Evolutionary conservation across 1,139 yeast species (phyloP).

Genomic region (Kurtzmaniella quercitrusa): DNA sequence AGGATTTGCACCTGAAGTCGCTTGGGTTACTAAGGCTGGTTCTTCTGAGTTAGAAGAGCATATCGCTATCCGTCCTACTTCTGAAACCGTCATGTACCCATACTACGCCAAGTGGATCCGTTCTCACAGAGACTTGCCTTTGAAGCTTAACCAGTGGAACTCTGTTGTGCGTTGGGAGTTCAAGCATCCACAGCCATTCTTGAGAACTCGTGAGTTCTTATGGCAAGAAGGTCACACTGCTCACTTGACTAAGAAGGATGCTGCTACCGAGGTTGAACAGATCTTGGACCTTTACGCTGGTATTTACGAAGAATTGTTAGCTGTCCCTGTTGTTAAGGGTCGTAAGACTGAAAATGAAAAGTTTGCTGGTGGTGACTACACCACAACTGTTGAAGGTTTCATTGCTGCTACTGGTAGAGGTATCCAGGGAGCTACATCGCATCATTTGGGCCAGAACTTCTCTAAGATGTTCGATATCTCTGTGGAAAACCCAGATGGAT

Average conservation of each 20-base stretch:
- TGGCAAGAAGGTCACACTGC: constrained; percentile 99
- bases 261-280: constrained; percentile 77
- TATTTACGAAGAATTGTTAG: constrained; percentile 85
- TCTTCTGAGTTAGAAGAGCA: constrained; percentile 93
- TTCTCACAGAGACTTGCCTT: constrained; percentile 96
- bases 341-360: constrained; percentile 94
- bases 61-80: constrained; percentile 98
- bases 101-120: constrained; percentile 99
- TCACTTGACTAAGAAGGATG: constrained; percentile 76
- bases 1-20: constrained; percentile 99
- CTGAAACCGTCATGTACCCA: constrained; percentile 99
- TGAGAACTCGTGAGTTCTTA: constrained; percentile 97
- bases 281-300: constrained; percentile 84
- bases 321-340: constrained; percentile 97
- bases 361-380: constrained; percentile 96
- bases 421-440: constrained; percentile 98
- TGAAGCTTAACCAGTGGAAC: constrained; percentile 97
- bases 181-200: constrained; percentile 98
- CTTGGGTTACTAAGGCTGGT: constrained; percentile 99
- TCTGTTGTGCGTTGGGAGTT: constrained; percentile 99
- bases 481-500: constrained; percentile 91
- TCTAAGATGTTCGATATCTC: constrained; percentile 96
- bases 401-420: constrained; percentile 99
- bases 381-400: constrained; percentile 95
- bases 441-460: constrained; percentile 96